Evolutionary conservation across 2,329 filamentous ascomycete species (phyloP), one percentile per base, ranked within the genome.

Genomic region (Colletotrichum sp.): DNA sequence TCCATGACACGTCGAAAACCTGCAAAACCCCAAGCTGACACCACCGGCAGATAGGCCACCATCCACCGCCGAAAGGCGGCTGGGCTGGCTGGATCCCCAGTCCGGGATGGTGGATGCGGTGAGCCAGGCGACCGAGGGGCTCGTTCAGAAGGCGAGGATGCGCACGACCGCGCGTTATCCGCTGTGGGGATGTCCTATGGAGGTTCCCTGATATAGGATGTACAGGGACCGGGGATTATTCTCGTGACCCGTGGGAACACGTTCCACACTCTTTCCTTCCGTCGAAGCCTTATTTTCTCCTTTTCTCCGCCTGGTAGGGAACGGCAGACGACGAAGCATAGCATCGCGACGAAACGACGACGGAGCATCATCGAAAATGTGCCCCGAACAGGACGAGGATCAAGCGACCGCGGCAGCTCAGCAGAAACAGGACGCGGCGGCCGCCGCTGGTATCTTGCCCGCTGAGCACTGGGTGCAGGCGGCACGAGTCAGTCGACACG

Each of bases 401-500:
- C 70, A 55, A 48, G 26, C 67, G 24, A 34, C 8, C 26, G 12
- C 26, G 13, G 36, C 32, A 5, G 26, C 57, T 10, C 72, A 38
- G 52, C 36, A 36, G 36, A 12, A 21, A 7, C 68, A 68, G 28
- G 21, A 38, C 15, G 34, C 63, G 10, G 18, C 73, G 18, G 38
- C 43, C 1, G 43, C 64, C 3, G 64, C 70, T 15, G 73, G 73
- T 36, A 75, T 75, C 10, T 58, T 75, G 13, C 73, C 73, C n/a
- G 73, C 73, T 15, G 73, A 75, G 58, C 73, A 75, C 10, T 75
- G 73, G 70, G 70, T 65, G 18, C 73, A 75, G 18, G 73, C 73
- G 38, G 73, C 73, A 65, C 73, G 70, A 61, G 73, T 75, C 70
- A 75, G 73, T 75, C 34, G 3, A 32, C 34, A 32, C 24, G 36